Percentiles rank a stretch among this genome's conserved stretches.
phyloP scores from a whole-genome alignment of 495 filamentous ascomycete genomes.

The Aspergillus incahuasiensis region DNA sequence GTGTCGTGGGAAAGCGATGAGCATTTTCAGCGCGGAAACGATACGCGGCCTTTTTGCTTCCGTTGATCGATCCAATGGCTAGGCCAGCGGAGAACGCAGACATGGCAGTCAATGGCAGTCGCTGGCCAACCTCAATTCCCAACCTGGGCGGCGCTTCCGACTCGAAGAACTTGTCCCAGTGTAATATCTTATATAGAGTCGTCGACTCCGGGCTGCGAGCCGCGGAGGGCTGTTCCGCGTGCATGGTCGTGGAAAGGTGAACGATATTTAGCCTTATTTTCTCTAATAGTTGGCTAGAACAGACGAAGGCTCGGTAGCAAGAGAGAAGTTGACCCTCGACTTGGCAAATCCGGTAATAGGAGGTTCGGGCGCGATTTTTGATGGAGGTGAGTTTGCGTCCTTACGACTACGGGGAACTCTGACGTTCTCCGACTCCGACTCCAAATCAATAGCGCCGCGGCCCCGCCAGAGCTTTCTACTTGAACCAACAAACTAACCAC shows the following conservation, averaged over 20 bases:
- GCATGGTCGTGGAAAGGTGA: slow-evolving; percentile 23
- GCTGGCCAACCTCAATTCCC: slow-evolving; percentile 55
- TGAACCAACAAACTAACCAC: background rate
- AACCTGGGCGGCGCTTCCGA: slow-evolving; percentile 52
- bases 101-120: slow-evolving; percentile 57
- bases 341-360: too few relatives aligned
- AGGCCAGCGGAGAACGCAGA: slow-evolving; percentile 62
- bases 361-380: background rate
- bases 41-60: slow-evolving; percentile 65
- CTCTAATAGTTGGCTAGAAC: too few relatives aligned
- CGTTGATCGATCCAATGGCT: slow-evolving; percentile 65
- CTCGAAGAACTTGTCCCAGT: slow-evolving; percentile 43
- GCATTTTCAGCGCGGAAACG: slow-evolving; percentile 93
- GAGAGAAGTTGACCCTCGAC: too few relatives aligned
- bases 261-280: too few relatives aligned
- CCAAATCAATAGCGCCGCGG: slow-evolving; percentile 10
- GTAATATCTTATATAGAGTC: slow-evolving; percentile 26
- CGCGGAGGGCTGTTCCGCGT: slow-evolving; percentile 17
- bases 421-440: slow-evolving; percentile 14
- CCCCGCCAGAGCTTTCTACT: slow-evolving; percentile 17
- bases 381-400: background rate
- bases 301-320: too few relatives aligned
- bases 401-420: background rate
- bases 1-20: slow-evolving; percentile 77
- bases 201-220: slow-evolving; percentile 16